phyloP scores from a whole-genome alignment of 2,329 filamentous ascomycete genomes.

The Fusarium tuaranense region DNA sequence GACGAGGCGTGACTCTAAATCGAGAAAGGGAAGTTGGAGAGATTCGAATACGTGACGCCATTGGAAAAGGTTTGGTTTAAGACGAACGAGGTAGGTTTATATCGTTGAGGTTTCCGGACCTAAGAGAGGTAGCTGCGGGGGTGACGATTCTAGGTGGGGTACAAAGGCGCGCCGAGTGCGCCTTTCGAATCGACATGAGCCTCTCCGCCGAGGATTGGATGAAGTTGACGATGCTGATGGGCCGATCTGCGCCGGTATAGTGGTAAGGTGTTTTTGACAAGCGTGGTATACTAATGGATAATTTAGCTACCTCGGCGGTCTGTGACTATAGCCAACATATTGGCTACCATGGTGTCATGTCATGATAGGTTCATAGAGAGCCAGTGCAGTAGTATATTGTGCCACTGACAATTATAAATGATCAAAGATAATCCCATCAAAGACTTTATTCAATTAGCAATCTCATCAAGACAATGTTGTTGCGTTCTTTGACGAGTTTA shows the following conservation, averaged over 20 bases:
- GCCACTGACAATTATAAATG: accelerated
- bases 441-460: background rate
- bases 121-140: conserved; percentile 14
- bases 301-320: background rate
- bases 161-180: conserved; percentile 27
- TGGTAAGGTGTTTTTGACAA: background rate
- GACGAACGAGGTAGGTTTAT: conserved; percentile 2
- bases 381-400: background rate
- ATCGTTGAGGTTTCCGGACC: background rate
- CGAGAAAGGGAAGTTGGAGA: conserved; percentile 12
- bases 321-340: background rate
- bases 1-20: conserved; percentile 4
- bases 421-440: background rate
- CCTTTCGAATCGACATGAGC: conserved; percentile 15
- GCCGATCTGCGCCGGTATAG: too few relatives aligned
- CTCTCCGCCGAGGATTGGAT: background rate
- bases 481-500: background rate
- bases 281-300: background rate
- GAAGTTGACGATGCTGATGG: background rate
- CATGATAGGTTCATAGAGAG: background rate
- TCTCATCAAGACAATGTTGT: background rate
- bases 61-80: background rate
- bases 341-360: background rate
- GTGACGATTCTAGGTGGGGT: conserved; percentile 26
- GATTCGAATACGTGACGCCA: conserved; percentile 30